A percentile compares a stretch with the other conserved stretches of the same genome.
Conservation (phyloP, 768 basidiomycete genomes). For the Auricularia sp. region DNA sequence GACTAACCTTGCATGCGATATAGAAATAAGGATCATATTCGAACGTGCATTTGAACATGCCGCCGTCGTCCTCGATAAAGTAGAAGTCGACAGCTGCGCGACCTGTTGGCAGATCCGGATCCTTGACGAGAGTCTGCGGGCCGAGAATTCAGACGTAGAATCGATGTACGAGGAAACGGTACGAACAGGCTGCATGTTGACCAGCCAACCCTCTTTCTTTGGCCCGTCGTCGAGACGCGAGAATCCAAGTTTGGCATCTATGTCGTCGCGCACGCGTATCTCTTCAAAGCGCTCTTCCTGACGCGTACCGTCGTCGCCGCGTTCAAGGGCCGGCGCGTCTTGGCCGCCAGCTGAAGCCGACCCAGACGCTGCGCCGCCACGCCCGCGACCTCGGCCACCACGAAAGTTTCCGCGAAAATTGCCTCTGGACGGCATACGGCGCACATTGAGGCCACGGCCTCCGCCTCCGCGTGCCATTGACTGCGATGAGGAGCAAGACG, state of each 20-base stretch:
- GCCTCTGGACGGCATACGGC: too few relatives aligned
- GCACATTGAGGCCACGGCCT: too few relatives aligned
- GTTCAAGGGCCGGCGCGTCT: slow-evolving; percentile 41
- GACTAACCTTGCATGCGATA: slow-evolving; percentile 82
- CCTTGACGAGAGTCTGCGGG: slow-evolving; percentile 71
- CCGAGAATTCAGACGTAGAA: neutral
- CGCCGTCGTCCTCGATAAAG: slow-evolving; percentile 95
- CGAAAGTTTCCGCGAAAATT: slow-evolving; percentile 13
- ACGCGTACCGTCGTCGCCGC: slow-evolving; percentile 86
- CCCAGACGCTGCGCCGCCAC: slow-evolving; percentile 21
- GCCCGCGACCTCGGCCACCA: slow-evolving; percentile 39
- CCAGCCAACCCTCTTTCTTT: slow-evolving; percentile 80
- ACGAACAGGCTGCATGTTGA: slow-evolving; percentile 96
- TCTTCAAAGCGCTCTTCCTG: slow-evolving; percentile 81
- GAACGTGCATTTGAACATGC: slow-evolving; percentile 90
- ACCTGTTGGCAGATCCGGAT: slow-evolving; percentile 74
- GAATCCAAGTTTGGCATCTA: slow-evolving; percentile 93
- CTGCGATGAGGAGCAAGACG: too few relatives aligned
- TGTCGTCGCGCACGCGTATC: slow-evolving; percentile 64
- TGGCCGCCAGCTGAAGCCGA: slow-evolving; percentile 16
- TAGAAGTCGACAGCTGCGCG: slow-evolving; percentile 91
- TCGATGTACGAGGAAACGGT: neutral
- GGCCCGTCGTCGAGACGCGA: slow-evolving; percentile 67
- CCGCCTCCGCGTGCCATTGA: too few relatives aligned
- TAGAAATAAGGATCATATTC: slow-evolving; percentile 92